These are phyloP conservation scores for Populus trichocarpa DNA, from an alignment of 441 rosid species.

Conservation along the genomic window DNA sequence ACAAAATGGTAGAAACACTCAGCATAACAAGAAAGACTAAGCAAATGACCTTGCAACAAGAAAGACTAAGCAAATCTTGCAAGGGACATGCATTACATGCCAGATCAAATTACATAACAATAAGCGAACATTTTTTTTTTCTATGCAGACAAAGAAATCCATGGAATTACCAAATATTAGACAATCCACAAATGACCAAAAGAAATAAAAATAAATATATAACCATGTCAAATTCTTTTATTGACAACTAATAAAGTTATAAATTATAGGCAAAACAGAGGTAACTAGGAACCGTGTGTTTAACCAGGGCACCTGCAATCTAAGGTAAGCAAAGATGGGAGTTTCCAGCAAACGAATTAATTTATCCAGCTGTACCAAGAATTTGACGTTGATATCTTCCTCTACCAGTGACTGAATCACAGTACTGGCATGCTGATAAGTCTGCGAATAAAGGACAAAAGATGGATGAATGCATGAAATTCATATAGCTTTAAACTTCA, in stretches of 20 bases:
- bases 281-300: not conserved
- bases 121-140: not conserved
- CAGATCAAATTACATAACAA: not conserved
- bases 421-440: slow-evolving; percentile 89
- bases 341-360: slow-evolving; percentile 94
- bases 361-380: slow-evolving; percentile 99
- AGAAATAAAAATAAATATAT: not conserved
- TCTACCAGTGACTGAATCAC: slow-evolving; percentile 95
- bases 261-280: not conserved
- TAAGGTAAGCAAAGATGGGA: slow-evolving; percentile 96
- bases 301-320: slow-evolving; percentile 78
- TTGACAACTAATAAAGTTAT: not conserved
- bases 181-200: not conserved
- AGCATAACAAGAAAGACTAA: not conserved
- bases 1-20: slow-evolving; percentile 13
- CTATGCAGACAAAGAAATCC: not conserved
- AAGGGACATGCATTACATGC: not conserved
- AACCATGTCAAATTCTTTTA: not conserved
- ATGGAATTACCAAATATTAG: not conserved
- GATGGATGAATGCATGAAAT: not conserved
- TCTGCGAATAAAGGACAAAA: slow-evolving; percentile 46
- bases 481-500: not conserved
- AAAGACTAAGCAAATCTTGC: no score
- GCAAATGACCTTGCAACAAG: not conserved
- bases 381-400: slow-evolving; percentile 95